These are phyloP conservation scores for Crithidia mellificae DNA, from an alignment of 208 protist species.

Conservation along the genomic window DNA sequence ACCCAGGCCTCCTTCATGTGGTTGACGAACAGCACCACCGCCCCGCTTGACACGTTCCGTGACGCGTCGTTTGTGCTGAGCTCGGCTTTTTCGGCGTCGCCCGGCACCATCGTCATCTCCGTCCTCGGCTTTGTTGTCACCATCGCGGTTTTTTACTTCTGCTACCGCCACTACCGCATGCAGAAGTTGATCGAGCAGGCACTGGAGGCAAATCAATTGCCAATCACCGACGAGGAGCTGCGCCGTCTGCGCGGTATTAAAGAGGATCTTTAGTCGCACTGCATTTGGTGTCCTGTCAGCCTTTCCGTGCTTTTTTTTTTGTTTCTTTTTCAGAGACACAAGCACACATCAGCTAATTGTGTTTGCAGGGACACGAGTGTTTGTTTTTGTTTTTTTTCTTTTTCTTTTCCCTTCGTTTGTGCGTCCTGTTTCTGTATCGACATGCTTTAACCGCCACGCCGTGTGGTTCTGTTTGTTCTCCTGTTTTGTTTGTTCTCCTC, in stretches of 20 bases:
- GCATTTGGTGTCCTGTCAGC: neutral
- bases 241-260: constrained; percentile 48
- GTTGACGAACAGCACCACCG: constrained; percentile 62
- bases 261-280: constrained; percentile 36
- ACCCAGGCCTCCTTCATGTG: constrained; percentile 47
- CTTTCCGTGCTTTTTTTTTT: neutral
- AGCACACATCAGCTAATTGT: neutral
- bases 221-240: constrained; percentile 82
- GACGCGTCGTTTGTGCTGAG: constrained; percentile 78
- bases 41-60: constrained; percentile 81
- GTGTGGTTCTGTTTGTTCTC: too few relatives aligned
- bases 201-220: constrained; percentile 64
- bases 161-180: constrained; percentile 83
- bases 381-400: neutral
- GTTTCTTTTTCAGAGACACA: neutral
- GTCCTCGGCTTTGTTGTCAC: constrained; percentile 81
- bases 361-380: neutral
- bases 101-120: constrained; percentile 78
- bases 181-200: constrained; percentile 80
- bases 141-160: constrained; percentile 82
- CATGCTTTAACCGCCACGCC: too few relatives aligned
- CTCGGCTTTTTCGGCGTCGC: constrained; percentile 64
- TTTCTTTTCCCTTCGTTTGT: neutral
- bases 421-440: too few relatives aligned
- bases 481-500: neutral